phyloP scores from a whole-genome alignment of 2,329 filamentous ascomycete species.

The Fusarium tuaranense region DNA sequence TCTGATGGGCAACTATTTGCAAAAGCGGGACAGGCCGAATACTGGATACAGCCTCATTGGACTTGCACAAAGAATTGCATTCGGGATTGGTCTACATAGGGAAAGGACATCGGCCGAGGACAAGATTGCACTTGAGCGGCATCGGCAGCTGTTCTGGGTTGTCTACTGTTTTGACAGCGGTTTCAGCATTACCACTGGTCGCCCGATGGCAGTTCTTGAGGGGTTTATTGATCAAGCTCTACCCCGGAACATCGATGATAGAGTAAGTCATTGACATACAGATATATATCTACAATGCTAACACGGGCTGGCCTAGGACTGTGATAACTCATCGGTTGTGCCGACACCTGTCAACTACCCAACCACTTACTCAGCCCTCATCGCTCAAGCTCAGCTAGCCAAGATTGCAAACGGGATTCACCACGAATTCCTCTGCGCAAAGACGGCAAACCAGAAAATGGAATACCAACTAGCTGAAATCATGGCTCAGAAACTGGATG shows the following conservation, averaged over 20 bases:
- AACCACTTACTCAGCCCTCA: slow-evolving; percentile 55
- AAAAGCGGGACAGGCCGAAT: slow-evolving; percentile 60
- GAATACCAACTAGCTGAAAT: slow-evolving; percentile 53
- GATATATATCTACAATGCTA: neutral
- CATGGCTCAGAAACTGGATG: slow-evolving; percentile 51
- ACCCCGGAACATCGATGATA: slow-evolving; percentile 56
- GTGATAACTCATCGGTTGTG: slow-evolving; percentile 16
- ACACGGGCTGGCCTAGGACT: neutral
- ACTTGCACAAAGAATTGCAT: slow-evolving; percentile 59
- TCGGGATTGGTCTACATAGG: slow-evolving; percentile 59
- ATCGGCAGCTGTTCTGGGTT: slow-evolving; percentile 49
- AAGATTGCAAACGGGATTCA: slow-evolving; percentile 56
- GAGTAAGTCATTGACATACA: slow-evolving; percentile 34
- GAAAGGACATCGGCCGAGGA: slow-evolving; percentile 46
- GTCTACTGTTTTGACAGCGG: slow-evolving; percentile 57
- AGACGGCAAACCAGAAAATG: slow-evolving; percentile 47
- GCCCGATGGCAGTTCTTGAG: slow-evolving; percentile 53
- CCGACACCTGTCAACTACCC: slow-evolving; percentile 49
- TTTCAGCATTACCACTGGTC: slow-evolving; percentile 58
- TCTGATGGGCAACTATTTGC: slow-evolving; percentile 59
- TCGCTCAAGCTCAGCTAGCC: slow-evolving; percentile 55
- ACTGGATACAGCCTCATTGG: slow-evolving; percentile 62
- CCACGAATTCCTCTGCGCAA: slow-evolving; percentile 53
- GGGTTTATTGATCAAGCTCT: slow-evolving; percentile 52
- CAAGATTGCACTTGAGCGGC: slow-evolving; percentile 45